A percentile compares a stretch with the other conserved stretches of the same genome.
These are phyloP conservation scores for Scedosporium apiospermum DNA, from an alignment of 2,329 filamentous ascomycete species.

Conservation along the genomic window DNA sequence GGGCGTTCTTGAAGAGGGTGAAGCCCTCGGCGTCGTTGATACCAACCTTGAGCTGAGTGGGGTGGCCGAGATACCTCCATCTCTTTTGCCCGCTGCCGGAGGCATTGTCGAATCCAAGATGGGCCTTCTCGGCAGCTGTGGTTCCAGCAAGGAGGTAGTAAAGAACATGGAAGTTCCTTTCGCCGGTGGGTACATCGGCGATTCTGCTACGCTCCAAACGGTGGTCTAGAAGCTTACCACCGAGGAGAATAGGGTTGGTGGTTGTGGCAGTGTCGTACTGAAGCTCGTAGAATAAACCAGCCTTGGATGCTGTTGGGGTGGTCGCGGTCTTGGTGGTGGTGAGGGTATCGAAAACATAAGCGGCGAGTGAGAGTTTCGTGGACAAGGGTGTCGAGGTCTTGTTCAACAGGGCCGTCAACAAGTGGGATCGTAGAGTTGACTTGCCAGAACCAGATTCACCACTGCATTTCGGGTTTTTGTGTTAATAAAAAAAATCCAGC, in stretches of 20 bases:
- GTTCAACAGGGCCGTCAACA: slow-evolving; percentile 74
- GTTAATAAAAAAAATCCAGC: neutral
- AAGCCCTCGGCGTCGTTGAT: slow-evolving; percentile 96
- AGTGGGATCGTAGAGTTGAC: slow-evolving; percentile 83
- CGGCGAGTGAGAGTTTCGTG: slow-evolving; percentile 82
- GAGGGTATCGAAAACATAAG: slow-evolving; percentile 91
- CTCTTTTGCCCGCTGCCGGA: slow-evolving; percentile 53
- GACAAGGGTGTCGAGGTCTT: slow-evolving; percentile 91
- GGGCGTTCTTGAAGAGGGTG: slow-evolving; percentile 91
- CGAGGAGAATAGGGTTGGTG: slow-evolving; percentile 78
- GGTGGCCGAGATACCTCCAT: slow-evolving; percentile 95
- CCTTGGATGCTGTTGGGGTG: slow-evolving; percentile 90
- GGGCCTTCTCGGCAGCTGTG: slow-evolving; percentile 78
- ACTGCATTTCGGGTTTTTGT: slow-evolving; percentile 32
- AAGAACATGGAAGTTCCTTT: slow-evolving; percentile 90
- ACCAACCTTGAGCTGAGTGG: slow-evolving; percentile 91
- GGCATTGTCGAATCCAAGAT: slow-evolving; percentile 56
- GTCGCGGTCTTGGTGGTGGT: slow-evolving; percentile 97
- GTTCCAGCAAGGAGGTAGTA: slow-evolving; percentile 95
- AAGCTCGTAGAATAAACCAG: slow-evolving; percentile 88
- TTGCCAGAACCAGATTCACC: slow-evolving; percentile 96
- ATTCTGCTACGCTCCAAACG: slow-evolving; percentile 86
- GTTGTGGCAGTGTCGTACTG: slow-evolving; percentile 89
- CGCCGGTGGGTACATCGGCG: slow-evolving; percentile 83
- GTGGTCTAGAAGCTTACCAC: slow-evolving; percentile 90